Base-by-base conservation (phyloP, 2,329 filamentous ascomycete genomes). In the Alternaria brassicae region DNA sequence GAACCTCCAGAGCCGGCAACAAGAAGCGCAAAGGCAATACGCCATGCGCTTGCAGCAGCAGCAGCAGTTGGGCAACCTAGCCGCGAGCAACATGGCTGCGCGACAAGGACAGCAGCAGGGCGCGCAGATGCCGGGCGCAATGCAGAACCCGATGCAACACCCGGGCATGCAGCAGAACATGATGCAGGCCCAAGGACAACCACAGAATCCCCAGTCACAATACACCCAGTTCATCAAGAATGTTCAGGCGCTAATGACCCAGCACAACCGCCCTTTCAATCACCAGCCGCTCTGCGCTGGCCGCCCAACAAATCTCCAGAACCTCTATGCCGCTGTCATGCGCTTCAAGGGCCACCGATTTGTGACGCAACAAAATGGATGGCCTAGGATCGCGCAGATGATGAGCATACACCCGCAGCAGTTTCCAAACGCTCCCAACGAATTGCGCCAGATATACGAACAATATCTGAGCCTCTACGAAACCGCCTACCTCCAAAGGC, bases 21-120 rank as follows among this genome's bases (percentile, higher is more conserved):
- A 82, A 44, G 84, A 91, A 63, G 89, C 91, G 39, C 89, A 91
- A 71, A 88, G 92, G 65, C 90, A 92, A 48, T 94, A 96, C 71
- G 91, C 96, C 68, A 91, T 96, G 87, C 90, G 91, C 61, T 79
- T 96, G 52, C 91, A 96, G 54, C 91, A 93, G 70, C 63, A 67
- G 36, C 84, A 90, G 39, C 87, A 89, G 63, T 81, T 85, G 69
- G 76, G 81, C 64, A 75, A 72, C 34, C 60, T 77, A 37, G 75
- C 74, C 1, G 73, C 77, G 17, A 77, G 71, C 60, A 78, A 78
- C 58, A 74, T 78, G 70, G 77, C 76, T 28, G 76, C 74, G 45
- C 76, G 75, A 53, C 75, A 76, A 53, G 68, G 71, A 39, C 77
- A 78, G 39, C 75, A 77, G 44, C 70, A 69, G 61, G 78, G 78